Evolutionary conservation across 495 filamentous ascomycete genomes (phyloP), one percentile per base, ranked within the genome.

Genomic region (Cenococcum geophilum): DNA sequence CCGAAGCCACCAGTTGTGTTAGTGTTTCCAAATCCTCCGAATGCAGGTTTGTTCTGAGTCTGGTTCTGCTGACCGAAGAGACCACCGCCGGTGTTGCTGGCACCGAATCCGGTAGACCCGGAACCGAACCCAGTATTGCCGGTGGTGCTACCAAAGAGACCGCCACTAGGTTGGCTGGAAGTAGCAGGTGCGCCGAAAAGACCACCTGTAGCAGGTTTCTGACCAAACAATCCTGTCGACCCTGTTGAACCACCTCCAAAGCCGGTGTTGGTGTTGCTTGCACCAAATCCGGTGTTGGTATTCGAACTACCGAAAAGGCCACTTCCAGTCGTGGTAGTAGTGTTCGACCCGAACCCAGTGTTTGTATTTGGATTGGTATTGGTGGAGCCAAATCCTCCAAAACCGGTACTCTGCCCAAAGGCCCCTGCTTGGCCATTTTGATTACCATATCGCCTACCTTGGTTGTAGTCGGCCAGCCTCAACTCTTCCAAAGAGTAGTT

Each of bases 401-500:
- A 89, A 21, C 79, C 78, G 27, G 83, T 84, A 60, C 73, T 76
- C 55, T 77, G 72, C 6, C 93, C 93, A 70, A 98, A 98, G 4
- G 86, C 89, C 35, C 89, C 90, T 45, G 86, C 81, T 70, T 89
- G 86, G 53, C 89, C 89, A 58, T 88, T 89, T 21, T 81, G 79
- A 65, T 89, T 92, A 8, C 91, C 93, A 65, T 78, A 88, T 37
- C 86, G 83, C 59, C 93, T 82, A 23, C 93, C 93, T 77, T 89
- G 85, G 57, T 84, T 82, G 74, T 97, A 98, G 75, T 98, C 93
- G 36, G 82, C 89, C 58, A 95, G 73, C 69, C 93, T 83, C 49
- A 98, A 74, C 73, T 98, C 93, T 72, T 98, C 93, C 37, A 89
- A 83, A 4, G 90, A 96, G 74, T 83, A 96, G 62, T 91, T 91